phyloP scores from a whole-genome alignment of 179 eudicot genomes.

The Drosera spatulata region DNA sequence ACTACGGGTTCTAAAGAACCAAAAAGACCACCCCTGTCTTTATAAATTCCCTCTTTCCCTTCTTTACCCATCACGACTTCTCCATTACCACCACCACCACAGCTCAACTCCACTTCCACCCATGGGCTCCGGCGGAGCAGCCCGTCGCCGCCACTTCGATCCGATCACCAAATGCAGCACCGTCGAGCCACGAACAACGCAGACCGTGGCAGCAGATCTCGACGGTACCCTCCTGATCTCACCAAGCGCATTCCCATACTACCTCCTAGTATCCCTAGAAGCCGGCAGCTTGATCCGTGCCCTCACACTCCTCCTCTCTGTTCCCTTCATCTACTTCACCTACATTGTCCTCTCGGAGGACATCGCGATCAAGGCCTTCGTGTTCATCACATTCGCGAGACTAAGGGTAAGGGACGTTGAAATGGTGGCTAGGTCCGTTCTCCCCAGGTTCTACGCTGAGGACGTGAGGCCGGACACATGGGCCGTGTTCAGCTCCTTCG shows the following conservation, averaged over 20 bases:
- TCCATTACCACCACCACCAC: too few species aligned
- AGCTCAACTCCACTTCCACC: too few species aligned
- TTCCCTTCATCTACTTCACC: constrained; percentile 39
- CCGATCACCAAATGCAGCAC: constrained; percentile 34
- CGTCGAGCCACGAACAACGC: constrained; percentile 30
- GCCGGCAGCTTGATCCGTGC: constrained; percentile 61
- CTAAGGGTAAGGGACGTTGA: constrained; percentile 49
- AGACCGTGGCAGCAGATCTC: constrained; percentile 52
- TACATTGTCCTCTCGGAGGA: constrained; percentile 44
- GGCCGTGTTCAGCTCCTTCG: constrained; percentile 55
- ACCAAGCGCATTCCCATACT: constrained; percentile 51
- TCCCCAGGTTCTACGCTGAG: constrained; percentile 56
- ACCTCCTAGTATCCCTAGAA: constrained; percentile 56
- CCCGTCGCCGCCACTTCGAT: constrained; percentile 16
- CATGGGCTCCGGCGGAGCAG: too few species aligned
- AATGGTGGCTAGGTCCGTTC: constrained; percentile 45
- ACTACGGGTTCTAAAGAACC: too few species aligned
- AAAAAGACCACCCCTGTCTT: too few species aligned
- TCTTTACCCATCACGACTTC: too few species aligned
- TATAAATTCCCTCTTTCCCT: too few species aligned
- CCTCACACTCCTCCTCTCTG: constrained; percentile 22
- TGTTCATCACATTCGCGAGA: constrained; percentile 54
- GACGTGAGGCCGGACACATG: constrained; percentile 56
- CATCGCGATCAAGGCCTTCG: constrained; percentile 25
- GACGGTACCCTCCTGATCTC: constrained; percentile 67